These are phyloP conservation scores for Cyberlindnera galapagoensis DNA, from an alignment of 805 yeast genomes.

Conservation along the genomic window DNA sequence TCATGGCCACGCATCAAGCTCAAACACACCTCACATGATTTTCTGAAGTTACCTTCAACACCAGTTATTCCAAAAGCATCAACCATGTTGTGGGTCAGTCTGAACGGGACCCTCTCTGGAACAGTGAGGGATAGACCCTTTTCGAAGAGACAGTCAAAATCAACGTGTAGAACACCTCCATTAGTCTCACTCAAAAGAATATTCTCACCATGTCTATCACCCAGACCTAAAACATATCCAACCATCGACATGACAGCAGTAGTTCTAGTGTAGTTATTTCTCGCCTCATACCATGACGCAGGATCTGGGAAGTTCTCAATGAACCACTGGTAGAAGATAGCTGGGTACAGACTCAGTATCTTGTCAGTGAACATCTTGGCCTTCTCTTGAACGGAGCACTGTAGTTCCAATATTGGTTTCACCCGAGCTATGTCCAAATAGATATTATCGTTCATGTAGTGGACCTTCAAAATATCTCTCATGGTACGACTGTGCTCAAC, in stretches of 20 bases:
- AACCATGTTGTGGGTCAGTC: constrained; percentile 80
- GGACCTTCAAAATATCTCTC: constrained; percentile 48
- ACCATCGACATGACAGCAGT: constrained; percentile 97
- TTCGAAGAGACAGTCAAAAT: constrained; percentile 93
- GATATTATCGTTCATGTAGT: constrained; percentile 37
- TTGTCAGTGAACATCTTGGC: constrained; percentile 29
- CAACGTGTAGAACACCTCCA: constrained; percentile 87
- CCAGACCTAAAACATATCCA: constrained; percentile 88
- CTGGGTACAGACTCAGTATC: constrained; percentile 37
- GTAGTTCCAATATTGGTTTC: constrained; percentile 23
- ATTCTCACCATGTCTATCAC: constrained; percentile 96
- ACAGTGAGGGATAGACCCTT: constrained; percentile 65
- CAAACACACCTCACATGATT: constrained; percentile 79
- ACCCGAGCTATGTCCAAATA: constrained; percentile 22
- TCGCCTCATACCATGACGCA: constrained; percentile 72
- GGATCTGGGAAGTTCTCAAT: constrained; percentile 88
- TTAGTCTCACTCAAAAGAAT: constrained; percentile 63
- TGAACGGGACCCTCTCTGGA: constrained; percentile 93
- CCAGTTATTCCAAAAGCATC: constrained; percentile 88
- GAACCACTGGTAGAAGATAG: constrained; percentile 84
- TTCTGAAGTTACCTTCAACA: constrained; percentile 84
- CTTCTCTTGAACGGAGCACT: constrained; percentile 26
- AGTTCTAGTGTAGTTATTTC: constrained; percentile 70
- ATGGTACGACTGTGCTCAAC: constrained; percentile 71
- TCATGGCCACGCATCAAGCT: constrained; percentile 69